Evolutionary conservation across 495 filamentous ascomycete genomes (phyloP).

Genomic region (Talaromyces adpressus): DNA sequence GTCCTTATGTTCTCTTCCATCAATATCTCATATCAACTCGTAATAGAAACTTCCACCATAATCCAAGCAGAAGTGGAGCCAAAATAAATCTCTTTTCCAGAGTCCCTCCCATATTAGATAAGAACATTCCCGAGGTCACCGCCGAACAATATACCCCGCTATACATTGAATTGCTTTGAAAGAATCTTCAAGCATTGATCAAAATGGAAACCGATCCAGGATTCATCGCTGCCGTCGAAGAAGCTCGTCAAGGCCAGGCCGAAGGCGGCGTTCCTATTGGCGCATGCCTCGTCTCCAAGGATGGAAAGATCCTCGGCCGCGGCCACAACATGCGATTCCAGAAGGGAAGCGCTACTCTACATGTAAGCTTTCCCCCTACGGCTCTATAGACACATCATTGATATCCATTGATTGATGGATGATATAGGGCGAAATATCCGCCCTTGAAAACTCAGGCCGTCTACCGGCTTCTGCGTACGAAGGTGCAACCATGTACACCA

Average conservation of each 20-base stretch:
- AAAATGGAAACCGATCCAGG: slow-evolving; percentile 41
- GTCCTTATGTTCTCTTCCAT: background rate
- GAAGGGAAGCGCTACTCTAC: slow-evolving; percentile 65
- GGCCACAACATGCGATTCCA: slow-evolving; percentile 82
- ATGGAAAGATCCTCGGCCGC: slow-evolving; percentile 68
- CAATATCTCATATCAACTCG: background rate
- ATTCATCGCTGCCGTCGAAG: slow-evolving; percentile 62
- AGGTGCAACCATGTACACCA: slow-evolving; percentile 80
- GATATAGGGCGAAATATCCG: slow-evolving; percentile 68
- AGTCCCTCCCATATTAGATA: background rate
- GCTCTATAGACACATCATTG: background rate
- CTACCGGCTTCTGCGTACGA: slow-evolving; percentile 64
- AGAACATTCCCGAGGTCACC: background rate
- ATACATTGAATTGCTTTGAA: background rate
- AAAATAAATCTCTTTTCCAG: background rate
- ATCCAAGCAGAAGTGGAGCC: background rate
- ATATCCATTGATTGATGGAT: background rate
- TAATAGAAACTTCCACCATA: background rate
- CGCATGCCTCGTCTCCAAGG: slow-evolving; percentile 61
- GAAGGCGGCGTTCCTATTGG: slow-evolving; percentile 84
- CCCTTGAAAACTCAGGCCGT: slow-evolving; percentile 71
- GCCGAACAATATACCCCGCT: background rate
- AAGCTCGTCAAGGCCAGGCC: slow-evolving; percentile 57
- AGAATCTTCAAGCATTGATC: background rate
- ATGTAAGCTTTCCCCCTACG: slow-evolving; percentile 43